A percentile compares a stretch with the other conserved stretches of the same genome.
phyloP scores from a whole-genome alignment of 768 basidiomycete species.

The Suillus placidus region DNA sequence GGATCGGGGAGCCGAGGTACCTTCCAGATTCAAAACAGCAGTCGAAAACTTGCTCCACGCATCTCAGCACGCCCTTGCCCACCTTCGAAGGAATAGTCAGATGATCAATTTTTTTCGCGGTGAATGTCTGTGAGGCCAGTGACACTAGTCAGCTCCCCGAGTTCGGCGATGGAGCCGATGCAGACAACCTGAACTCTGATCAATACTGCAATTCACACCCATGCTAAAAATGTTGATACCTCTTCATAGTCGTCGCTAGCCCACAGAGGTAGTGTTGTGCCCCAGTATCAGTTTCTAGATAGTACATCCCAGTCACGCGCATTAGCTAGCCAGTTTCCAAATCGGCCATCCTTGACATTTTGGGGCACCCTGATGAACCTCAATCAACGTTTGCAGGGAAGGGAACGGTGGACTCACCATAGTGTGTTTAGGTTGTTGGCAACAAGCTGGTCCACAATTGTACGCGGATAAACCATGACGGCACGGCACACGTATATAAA shows the following conservation, averaged over 20 bases:
- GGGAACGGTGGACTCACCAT: conserved; percentile 55
- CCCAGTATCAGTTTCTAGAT: conserved; percentile 99
- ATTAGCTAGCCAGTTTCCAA: conserved; percentile 97
- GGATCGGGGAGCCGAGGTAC: conserved; percentile 43
- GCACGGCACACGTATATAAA: conserved; percentile 74
- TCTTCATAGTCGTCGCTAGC: conserved; percentile 91
- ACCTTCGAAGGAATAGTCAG: conserved; percentile 92
- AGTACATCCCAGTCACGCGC: conserved; percentile 99
- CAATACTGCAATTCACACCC: not conserved
- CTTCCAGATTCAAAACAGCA: conserved; percentile 99
- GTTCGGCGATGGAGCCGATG: conserved; percentile 84
- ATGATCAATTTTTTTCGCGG: conserved; percentile 91
- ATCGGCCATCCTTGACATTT: conserved; percentile 85
- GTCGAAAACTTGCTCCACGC: conserved; percentile 98
- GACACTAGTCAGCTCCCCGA: conserved; percentile 84
- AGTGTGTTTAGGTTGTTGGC: conserved; percentile 87
- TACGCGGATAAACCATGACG: conserved; percentile 94
- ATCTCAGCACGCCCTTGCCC: conserved; percentile 83
- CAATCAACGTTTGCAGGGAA: conserved; percentile 8
- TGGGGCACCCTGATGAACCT: conserved; percentile 79
- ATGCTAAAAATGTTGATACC: conserved; percentile 35
- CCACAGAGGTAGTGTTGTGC: conserved; percentile 97
- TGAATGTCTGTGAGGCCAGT: conserved; percentile 88
- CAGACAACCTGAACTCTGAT: conserved; percentile 64
- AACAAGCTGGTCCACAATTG: conserved; percentile 84